Base-by-base conservation (phyloP, 257 asterid species). In the Echium plantagineum region DNA sequence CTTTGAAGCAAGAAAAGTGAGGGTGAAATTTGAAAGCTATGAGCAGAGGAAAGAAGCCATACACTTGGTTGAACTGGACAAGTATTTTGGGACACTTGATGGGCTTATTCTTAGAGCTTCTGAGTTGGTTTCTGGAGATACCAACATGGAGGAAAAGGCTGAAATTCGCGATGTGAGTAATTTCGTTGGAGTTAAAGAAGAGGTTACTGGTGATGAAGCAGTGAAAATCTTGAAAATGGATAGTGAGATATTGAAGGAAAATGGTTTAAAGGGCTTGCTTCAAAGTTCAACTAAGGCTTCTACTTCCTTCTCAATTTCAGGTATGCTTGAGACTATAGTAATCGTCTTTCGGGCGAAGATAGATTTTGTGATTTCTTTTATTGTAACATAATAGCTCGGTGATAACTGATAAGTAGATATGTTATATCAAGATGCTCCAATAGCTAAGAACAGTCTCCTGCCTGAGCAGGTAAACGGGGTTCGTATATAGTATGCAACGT, bases 21-120 rank as follows among this genome's bases (percentile, higher is more conserved):
- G 65, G 83, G 85, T 75, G 30, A 18, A 67, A 52, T 84, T 83
- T 17, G 63, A 62, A 48, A 71, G 85, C 66, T 75, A 63, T 57
- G 84, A 85, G 66, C 83, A 80, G 75, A 71, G 72, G 76, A 84
- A 79, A 69, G 94, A 82, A 76, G 89, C 94, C 28, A 67, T 67
- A 62, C 72, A 77, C 52, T 69, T 86, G 65, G 60, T 86, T 60
- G 91, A 86, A 67, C 68, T 77, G 60, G 90, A 89, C 57, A 68
- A 74, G 61, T 65, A 72, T 63, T 80, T 78, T 60, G 75, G 74
- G 71, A 81, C 63, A 21, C 81, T 83, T 69, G 95, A 83, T 67
- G 80, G 63, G 15, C 75, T 83, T 3, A 75, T 88, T 68, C 85
- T 62, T 75, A 80, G 66, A 69, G 85, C 85, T 60, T 80, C 94